Evolutionary conservation across 768 basidiomycete species (phyloP).

Genomic region (Agaricus blazei): DNA sequence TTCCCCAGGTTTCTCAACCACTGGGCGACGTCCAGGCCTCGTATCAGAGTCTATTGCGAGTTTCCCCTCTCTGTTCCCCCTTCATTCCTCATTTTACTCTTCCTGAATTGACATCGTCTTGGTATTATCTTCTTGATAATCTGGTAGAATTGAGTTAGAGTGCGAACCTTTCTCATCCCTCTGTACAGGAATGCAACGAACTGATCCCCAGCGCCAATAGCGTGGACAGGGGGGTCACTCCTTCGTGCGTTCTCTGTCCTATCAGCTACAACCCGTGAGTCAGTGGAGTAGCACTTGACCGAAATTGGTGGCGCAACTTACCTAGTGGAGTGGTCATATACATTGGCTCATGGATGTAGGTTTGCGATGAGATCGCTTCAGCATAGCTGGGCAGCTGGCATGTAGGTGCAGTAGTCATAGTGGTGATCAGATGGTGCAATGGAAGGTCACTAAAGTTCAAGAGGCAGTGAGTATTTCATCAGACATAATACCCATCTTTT

Average conservation of each 20-base stretch:
- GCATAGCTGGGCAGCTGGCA: slow-evolving; percentile 3
- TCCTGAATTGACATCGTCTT: background rate
- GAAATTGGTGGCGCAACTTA: background rate
- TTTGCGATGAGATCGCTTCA: background rate
- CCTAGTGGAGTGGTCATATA: background rate
- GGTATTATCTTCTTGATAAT: background rate
- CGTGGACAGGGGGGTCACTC: slow-evolving; percentile 5
- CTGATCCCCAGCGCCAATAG: slow-evolving; percentile 8
- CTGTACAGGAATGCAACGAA: slow-evolving; percentile 6
- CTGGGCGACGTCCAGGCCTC: too few relatives aligned
- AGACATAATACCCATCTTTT: too few relatives aligned
- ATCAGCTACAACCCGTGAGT: background rate
- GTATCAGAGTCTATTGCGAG: too few relatives aligned
- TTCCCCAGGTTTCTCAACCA: too few relatives aligned
- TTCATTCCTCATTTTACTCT: too few relatives aligned
- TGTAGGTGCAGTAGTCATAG: background rate
- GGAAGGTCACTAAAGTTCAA: background rate
- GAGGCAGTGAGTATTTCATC: background rate
- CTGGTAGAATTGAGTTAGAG: background rate
- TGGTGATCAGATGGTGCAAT: background rate
- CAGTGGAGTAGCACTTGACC: background rate
- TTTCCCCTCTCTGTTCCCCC: too few relatives aligned
- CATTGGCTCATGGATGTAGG: slow-evolving; percentile 1
- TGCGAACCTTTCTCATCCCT: slow-evolving; percentile 1
- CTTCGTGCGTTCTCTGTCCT: background rate